A percentile compares a stretch with the other conserved stretches of the same genome.
phyloP scores from a whole-genome alignment of 2,329 filamentous ascomycete species.

The Aspergillus vadensis region DNA sequence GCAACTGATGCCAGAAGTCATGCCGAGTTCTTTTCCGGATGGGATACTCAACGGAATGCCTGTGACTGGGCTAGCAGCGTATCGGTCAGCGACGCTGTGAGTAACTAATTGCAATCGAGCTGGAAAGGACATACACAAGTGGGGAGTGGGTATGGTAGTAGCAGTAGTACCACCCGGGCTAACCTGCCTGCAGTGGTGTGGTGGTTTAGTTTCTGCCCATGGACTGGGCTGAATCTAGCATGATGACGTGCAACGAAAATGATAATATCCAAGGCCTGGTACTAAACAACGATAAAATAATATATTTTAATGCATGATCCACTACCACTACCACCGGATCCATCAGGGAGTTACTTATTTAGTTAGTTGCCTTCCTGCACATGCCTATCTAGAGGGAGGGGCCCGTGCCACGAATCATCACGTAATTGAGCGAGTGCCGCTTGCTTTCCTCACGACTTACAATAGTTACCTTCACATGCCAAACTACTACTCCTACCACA shows the following conservation, averaged over 20 bases:
- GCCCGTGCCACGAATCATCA: too few relatives aligned
- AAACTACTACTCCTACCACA: too few relatives aligned
- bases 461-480: too few relatives aligned
- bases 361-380: too few relatives aligned
- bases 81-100: conserved; percentile 12
- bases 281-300: not conserved
- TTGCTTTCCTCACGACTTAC: too few relatives aligned
- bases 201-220: not conserved
- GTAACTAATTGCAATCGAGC: not conserved
- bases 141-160: not conserved
- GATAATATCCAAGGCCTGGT: not conserved
- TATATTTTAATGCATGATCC: too few relatives aligned
- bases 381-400: too few relatives aligned
- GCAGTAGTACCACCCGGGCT: not conserved
- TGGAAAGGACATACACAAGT: not conserved
- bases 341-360: not conserved
- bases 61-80: conserved; percentile 10
- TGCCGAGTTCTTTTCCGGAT: conserved; percentile 16
- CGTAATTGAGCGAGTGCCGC: too few relatives aligned
- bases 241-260: conserved; percentile 6
- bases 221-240: not conserved
- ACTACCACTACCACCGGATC: not conserved
- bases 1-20: conserved; percentile 27
- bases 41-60: conserved; percentile 14
- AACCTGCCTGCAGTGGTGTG: too few relatives aligned